Evolutionary conservation across 805 yeast genomes (phyloP).

Genomic region (Cyberlindnera misumaiensis): DNA sequence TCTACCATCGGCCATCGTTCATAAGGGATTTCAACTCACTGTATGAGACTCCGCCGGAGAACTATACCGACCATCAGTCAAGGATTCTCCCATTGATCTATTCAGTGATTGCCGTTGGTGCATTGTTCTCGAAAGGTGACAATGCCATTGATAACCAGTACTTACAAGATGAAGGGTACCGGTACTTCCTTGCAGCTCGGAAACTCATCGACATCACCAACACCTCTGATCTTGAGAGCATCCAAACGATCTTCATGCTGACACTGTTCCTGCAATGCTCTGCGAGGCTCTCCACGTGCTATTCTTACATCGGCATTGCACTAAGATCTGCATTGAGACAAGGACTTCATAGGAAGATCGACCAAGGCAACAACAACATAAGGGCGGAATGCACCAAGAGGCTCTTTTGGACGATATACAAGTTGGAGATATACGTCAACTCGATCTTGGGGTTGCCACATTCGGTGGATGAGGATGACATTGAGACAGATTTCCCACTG

Average conservation of each 20-base stretch:
- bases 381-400: conserved; percentile 83
- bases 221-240: conserved; percentile 73
- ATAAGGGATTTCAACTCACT: conserved; percentile 67
- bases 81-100: conserved; percentile 77
- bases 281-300: conserved; percentile 83
- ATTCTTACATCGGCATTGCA: conserved; percentile 86
- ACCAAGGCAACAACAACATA: conserved; percentile 44
- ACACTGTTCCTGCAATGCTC: conserved; percentile 83
- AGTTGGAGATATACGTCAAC: conserved; percentile 86
- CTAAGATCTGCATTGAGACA: conserved; percentile 78
- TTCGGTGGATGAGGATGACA: conserved; percentile 67
- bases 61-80: conserved; percentile 72
- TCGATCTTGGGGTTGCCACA: conserved; percentile 86
- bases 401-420: conserved; percentile 81
- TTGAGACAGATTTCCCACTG: conserved; percentile 78
- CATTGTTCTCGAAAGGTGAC: conserved; percentile 48
- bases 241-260: conserved; percentile 83
- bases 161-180: conserved; percentile 61
- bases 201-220: conserved; percentile 81
- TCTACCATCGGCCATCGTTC: conserved; percentile 82
- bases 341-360: conserved; percentile 65
- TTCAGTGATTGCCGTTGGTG: conserved; percentile 83
- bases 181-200: conserved; percentile 79
- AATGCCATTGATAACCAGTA: conserved; percentile 27
- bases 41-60: conserved; percentile 70